Conservation (phyloP, 2,329 filamentous ascomycete species). For the Colletotrichum costaricense region DNA sequence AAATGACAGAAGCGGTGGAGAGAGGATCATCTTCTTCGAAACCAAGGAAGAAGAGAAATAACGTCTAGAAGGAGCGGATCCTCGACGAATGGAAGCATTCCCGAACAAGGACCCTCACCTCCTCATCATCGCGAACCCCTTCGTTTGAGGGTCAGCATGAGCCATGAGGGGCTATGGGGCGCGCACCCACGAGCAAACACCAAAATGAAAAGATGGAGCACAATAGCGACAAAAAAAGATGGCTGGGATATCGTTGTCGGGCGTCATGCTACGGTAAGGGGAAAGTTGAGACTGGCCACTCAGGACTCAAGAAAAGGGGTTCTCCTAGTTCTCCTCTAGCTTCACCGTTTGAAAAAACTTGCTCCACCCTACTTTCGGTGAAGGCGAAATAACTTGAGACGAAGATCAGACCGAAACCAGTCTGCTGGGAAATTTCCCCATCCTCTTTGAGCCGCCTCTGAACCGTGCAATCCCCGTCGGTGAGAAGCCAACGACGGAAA, state of each 20-base stretch:
- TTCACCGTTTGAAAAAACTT: neutral
- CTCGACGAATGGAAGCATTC: neutral
- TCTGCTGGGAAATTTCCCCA: constrained; percentile 3
- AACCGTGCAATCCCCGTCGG: constrained; percentile 10
- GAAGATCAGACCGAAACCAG: constrained; percentile 33
- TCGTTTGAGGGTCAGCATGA: neutral
- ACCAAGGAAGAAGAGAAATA: neutral
- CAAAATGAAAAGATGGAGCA: neutral
- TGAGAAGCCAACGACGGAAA: neutral
- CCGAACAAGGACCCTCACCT: neutral
- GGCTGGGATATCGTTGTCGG: constrained; percentile 25
- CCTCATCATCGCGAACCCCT: neutral
- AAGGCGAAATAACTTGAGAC: constrained; percentile 26
- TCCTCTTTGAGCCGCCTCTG: neutral
- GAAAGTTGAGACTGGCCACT: neutral
- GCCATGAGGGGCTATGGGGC: too few species aligned
- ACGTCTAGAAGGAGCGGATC: constrained; percentile 27
- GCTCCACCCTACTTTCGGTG: constrained; percentile 3
- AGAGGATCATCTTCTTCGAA: neutral
- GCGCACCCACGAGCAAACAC: neutral
- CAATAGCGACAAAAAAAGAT: neutral
- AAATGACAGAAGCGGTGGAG: neutral
- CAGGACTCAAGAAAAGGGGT: neutral
- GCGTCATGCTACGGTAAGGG: neutral
- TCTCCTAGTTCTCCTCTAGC: neutral